phyloP scores from a whole-genome alignment of 2,329 filamentous ascomycete genomes.

The Diatrype stigma region DNA sequence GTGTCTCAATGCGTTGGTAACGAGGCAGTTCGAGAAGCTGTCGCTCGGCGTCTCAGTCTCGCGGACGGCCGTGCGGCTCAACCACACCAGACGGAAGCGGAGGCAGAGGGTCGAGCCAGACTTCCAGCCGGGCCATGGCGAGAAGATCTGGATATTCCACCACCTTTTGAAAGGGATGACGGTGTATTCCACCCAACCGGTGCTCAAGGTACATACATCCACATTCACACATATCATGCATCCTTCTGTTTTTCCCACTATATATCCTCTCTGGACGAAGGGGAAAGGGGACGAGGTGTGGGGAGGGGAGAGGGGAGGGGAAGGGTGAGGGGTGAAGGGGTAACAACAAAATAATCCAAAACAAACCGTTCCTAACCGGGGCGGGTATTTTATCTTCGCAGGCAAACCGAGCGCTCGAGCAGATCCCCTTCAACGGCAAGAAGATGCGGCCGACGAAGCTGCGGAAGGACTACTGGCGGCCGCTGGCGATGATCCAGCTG shows the following conservation, averaged over 20 bases:
- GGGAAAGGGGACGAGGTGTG: too few species aligned
- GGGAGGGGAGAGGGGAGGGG: too few species aligned
- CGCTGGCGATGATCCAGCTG: slow-evolving; percentile 58
- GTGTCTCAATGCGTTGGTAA: slow-evolving; percentile 31
- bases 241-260: too few species aligned
- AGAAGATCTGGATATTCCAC: slow-evolving; percentile 54
- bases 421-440: slow-evolving; percentile 59
- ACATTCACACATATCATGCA: background rate
- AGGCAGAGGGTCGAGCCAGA: slow-evolving; percentile 9
- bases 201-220: slow-evolving; percentile 39
- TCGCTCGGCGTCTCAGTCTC: slow-evolving; percentile 28
- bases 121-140: slow-evolving; percentile 42
- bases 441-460: slow-evolving; percentile 60
- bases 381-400: too few species aligned
- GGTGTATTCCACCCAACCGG: slow-evolving; percentile 46
- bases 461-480: slow-evolving; percentile 64
- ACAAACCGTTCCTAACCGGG: too few species aligned
- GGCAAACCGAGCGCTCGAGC: slow-evolving; percentile 20
- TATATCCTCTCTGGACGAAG: too few species aligned
- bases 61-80: slow-evolving; percentile 38
- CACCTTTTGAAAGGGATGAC: slow-evolving; percentile 48
- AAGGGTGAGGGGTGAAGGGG: too few species aligned
- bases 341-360: too few species aligned
- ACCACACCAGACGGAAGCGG: slow-evolving; percentile 21
- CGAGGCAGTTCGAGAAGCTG: slow-evolving; percentile 37